A percentile compares a stretch with the other conserved stretches of the same genome.
Evolutionary conservation across 139 green algal species (phyloP).

Genomic region (Volvox africanus): DNA sequence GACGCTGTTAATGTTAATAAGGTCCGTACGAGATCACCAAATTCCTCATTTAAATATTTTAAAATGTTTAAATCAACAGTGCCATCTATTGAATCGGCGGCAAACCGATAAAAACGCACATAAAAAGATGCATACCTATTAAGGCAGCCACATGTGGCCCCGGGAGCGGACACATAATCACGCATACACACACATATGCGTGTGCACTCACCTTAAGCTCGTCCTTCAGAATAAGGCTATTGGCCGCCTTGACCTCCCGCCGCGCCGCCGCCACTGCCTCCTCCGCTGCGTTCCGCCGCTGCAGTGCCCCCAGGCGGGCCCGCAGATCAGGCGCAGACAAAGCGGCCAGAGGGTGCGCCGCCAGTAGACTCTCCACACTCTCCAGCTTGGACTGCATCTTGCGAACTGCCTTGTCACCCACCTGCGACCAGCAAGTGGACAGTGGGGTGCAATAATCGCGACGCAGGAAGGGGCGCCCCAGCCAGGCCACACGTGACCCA

Average conservation of each 20-base stretch:
- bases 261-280: slow-evolving; percentile 59
- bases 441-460: no score
- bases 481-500: no score
- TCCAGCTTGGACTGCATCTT: slow-evolving; percentile 66
- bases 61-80: no score
- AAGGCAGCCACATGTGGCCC: no score
- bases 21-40: no score
- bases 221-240: slow-evolving; percentile 75
- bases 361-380: slow-evolving; percentile 67
- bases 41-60: no score
- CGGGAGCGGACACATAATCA: neutral
- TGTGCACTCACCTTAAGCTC: slow-evolving; percentile 63
- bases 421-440: neutral
- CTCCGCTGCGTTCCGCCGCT: slow-evolving; percentile 59
- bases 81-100: no score
- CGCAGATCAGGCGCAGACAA: slow-evolving; percentile 35
- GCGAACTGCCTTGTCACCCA: slow-evolving; percentile 49
- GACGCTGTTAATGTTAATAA: no score
- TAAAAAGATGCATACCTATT: no score
- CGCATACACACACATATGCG: neutral
- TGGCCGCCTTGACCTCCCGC: slow-evolving; percentile 68
- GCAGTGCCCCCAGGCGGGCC: slow-evolving; percentile 55
- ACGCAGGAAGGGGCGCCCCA: no score
- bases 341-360: slow-evolving; percentile 55
- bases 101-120: no score